Base-by-base conservation (phyloP, 805 yeast species). In the Priceomyces carsonii region DNA sequence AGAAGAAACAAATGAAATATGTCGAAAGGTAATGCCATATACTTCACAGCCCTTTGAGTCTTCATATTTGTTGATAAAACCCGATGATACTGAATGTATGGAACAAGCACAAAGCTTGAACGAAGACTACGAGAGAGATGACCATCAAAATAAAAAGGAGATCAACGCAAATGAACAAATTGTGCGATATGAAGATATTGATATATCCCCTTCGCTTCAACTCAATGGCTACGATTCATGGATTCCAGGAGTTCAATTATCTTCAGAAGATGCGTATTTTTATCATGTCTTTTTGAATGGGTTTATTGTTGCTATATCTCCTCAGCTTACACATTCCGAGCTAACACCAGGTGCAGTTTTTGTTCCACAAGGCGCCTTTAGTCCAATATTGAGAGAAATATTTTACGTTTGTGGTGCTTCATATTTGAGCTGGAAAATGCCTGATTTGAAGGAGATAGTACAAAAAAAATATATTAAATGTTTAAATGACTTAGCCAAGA, bases 381-480 rank as follows among this genome's bases (percentile, higher is more conserved):
- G 33, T 14, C 33, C 33, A 8, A 30, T 30, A 12, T 6, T 30
- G 9, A 19, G 21, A 15, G 33, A 30, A 13, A 30, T 30, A 21
- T 30, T 30, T 21, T 30, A 21, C 23, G 33, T 30, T 10, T 30
- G 33, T 30, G 33, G 33, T 20, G 33, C 33, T 4, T 30, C 33
- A 30, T 30, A 3, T 30, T 30, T 30, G 21, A 30, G 33, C n/a
- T 30, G 33, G 33, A n/a, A 21, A 21, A 14, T 30, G 4, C 33
- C 33, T 4, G 33, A 30, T 3, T 21, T 30, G 10, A 30, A 15
- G 13, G 19, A 21, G 10, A 12, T 21, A 4, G 33, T 30, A 5
- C 33, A 30, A 20, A 20, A 12, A 21, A 30, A 21, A 12, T 30
- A 30, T 18, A n/a, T 21, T 9, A 7, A 18, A 5, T 30, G 33